Conservation (phyloP, 2,329 filamentous ascomycete genomes). For the Juglanconis juglandina region DNA sequence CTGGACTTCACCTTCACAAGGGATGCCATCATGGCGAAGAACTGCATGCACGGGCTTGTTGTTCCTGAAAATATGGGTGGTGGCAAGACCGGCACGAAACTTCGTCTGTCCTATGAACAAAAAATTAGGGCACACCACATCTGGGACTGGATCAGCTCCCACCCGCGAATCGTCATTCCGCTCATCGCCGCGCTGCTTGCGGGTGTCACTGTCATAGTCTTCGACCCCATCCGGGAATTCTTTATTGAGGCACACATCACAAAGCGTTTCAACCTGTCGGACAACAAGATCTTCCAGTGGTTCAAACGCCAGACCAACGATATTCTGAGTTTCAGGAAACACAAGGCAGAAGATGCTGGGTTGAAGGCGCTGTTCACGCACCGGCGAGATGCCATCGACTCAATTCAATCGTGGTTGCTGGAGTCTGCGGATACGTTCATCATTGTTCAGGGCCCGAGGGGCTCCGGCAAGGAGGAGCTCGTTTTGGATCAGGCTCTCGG, state of each 20-base stretch:
- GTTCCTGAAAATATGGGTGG: conserved; percentile 68
- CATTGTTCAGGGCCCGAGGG: conserved; percentile 86
- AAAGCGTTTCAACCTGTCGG: conserved; percentile 67
- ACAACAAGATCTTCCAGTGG: conserved; percentile 76
- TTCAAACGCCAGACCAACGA: conserved; percentile 70
- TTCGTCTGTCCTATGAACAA: conserved; percentile 81
- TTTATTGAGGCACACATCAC: conserved; percentile 89
- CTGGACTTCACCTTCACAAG: conserved; percentile 72
- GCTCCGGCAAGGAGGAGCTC: conserved; percentile 85
- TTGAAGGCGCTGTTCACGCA: conserved; percentile 85
- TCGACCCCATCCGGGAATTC: conserved; percentile 91
- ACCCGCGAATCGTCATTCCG: conserved; percentile 86
- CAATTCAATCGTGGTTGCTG: conserved; percentile 79
- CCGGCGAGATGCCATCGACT: conserved; percentile 74
- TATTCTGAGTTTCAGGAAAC: conserved; percentile 57
- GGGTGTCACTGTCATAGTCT: conserved; percentile 78
- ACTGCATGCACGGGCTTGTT: conserved; percentile 83
- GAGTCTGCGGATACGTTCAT: conserved; percentile 91
- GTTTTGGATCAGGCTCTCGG: conserved; percentile 81
- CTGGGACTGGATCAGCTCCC: conserved; percentile 80
- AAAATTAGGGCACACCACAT: conserved; percentile 74
- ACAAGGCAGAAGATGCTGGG: conserved; percentile 61
- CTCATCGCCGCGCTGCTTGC: conserved; percentile 76
- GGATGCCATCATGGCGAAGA: conserved; percentile 82
- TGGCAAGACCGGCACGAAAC: conserved; percentile 69